Conservation (phyloP, 75 land plant species). For the Selaginella moellendorffii region DNA sequence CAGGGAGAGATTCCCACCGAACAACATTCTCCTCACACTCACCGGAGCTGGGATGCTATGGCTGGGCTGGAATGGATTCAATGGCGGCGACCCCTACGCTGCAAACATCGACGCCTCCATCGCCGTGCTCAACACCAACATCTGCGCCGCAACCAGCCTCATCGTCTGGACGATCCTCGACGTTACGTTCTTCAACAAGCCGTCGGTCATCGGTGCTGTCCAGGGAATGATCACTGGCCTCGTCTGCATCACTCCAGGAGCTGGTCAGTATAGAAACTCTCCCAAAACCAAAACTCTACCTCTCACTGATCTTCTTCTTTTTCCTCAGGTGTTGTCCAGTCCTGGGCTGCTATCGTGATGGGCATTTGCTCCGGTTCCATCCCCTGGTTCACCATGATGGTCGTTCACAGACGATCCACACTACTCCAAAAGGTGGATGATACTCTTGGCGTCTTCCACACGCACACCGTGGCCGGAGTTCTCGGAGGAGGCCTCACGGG, state of each 20-base stretch:
- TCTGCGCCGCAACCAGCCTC: constrained; percentile 26
- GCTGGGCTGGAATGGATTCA: constrained; percentile 62
- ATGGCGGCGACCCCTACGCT: constrained; percentile 40
- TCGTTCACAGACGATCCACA: constrained; percentile 42
- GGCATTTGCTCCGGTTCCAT: constrained; percentile 53
- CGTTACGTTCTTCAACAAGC: constrained; percentile 17
- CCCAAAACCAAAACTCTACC: not conserved
- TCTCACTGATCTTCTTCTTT: not conserved
- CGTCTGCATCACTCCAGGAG: constrained; percentile 19
- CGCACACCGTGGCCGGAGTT: constrained; percentile 51
- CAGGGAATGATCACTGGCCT: constrained; percentile 23
- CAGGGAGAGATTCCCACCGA: constrained; percentile 19
- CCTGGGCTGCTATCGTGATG: constrained; percentile 72
- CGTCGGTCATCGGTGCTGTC: constrained; percentile 20
- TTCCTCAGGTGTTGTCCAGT: constrained; percentile 49
- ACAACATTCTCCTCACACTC: constrained; percentile 18
- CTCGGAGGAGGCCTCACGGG: constrained; percentile 47
- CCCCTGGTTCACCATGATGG: constrained; percentile 83
- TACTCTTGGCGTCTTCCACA: constrained; percentile 62
- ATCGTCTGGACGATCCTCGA: constrained; percentile 16
- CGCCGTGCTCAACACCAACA: constrained; percentile 42
- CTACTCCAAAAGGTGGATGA: constrained; percentile 55
- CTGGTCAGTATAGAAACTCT: constrained; percentile 7
- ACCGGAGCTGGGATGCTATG: constrained; percentile 60
- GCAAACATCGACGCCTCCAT: constrained; percentile 26